Base-by-base conservation (phyloP, 179 eudicot genomes). In the Actinidia arguta region DNA sequence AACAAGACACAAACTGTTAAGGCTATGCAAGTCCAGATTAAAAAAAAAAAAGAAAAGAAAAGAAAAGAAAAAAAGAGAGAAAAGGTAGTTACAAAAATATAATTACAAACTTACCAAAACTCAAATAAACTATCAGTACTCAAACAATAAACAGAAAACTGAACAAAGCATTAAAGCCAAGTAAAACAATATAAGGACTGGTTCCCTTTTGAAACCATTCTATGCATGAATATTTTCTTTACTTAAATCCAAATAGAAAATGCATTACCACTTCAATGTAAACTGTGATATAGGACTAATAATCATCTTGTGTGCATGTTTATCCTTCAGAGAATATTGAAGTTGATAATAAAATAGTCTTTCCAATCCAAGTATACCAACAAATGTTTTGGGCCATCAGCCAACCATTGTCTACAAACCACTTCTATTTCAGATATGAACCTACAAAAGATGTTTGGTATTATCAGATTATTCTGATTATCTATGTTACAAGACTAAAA, bases 351-450 rank as follows among this genome's bases (percentile, higher is more conserved):
- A 81, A 36, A 63, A 73, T 3, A 10, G 8, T 54, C 52, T 51
- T 14, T 22, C 16, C 27, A 62, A 67, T 82, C 64, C 55, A 81
- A 85, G 80, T 86, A 78, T 91, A 96, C 99, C 98, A 89, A 71
- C 84, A 93, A 89, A 85, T 90, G 91, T 75, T 85, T 88, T 39
- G 94, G 90, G 61, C 98, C 99, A 90, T 92, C 93, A 50, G 95
- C 95, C 87, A 94, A 85, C 98, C 99, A 96, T 13, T 92, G 96
- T 10, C 99, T 91, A 86, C 97, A 94, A 51, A 93, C 93, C 0
- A 97, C 97, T 89, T 96, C 99, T 69, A 96, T 93, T 81, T 94
- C 97, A 72, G 99, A 96, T 82, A 96, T 96, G 86, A 96, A 96
- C 93, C 99, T 96, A 81, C 59, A 84, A 81, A 81, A 76, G 12